Evolutionary conservation across 2,329 filamentous ascomycete species (phyloP), one percentile per base, ranked within the genome.

Genomic region (Colletotrichum sojae): DNA sequence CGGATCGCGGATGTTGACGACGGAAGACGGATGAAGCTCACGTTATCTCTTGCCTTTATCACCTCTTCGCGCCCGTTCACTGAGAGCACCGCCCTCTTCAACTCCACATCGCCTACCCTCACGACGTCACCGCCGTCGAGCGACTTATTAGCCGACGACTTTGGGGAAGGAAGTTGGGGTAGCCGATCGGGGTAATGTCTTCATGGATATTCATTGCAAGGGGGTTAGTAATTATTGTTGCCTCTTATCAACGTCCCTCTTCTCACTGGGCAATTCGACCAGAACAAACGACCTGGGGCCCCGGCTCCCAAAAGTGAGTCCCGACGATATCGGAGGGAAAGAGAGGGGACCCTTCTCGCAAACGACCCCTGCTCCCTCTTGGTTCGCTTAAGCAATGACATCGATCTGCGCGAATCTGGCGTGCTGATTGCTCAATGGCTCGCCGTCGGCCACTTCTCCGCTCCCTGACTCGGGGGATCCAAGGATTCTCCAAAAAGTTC

Each of bases 251-350:
- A 58, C 46, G 20, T 31, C 10, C 13, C n/a, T 40, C 52, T 27
- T 53, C 39, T 58, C 52, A 53, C 36, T 45, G 52, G 46, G 39
- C 46, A 31, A 31, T 22, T 40, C 36, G 25, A 12, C 49, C 13
- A 36, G 6, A 16, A 10, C 16, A 53, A 31, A 25, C 20, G 18
- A n/a, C 54, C 15, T 40, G 43, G 13, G 13, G 6, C 16, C 27
- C 22, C 53, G 61, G 54, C 5, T 13, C 15, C 31, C 43, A 69
- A 20, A 66, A 60, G 40, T 69, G 55, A 52, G 6, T 3, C 40
- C 66, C 62, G 66, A 66, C 61, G 62, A 65, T 60, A 69, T 69
- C 66, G 66, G 66, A 69, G 54, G 36, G 40, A 22, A 36, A 22
- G 25, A 22, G 25, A 31, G 27, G 27, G 27, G 27, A 31, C n/a